phyloP scores from a whole-genome alignment of 2,329 filamentous ascomycete species.

The Fusarium sp. region DNA sequence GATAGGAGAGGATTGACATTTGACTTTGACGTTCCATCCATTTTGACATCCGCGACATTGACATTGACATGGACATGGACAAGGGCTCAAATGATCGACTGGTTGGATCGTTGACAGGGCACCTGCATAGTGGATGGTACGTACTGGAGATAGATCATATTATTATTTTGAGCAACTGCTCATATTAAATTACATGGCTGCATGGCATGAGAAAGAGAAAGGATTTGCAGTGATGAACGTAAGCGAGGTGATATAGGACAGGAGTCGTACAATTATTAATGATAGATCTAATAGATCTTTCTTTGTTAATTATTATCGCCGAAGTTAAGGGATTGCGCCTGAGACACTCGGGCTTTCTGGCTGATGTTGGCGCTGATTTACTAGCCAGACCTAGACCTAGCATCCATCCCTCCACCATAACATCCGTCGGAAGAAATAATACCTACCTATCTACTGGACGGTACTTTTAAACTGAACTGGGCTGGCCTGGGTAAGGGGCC shows the following conservation, averaged over 20 bases:
- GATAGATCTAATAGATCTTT: background rate
- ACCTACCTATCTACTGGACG: too few species aligned
- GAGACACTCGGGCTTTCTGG: slow-evolving; percentile 20
- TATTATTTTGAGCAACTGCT: background rate
- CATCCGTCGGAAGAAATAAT: background rate
- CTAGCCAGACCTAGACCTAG: slow-evolving; percentile 14
- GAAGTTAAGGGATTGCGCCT: slow-evolving; percentile 9
- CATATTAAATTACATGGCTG: slow-evolving; percentile 4
- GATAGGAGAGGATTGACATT: background rate
- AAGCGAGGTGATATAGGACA: slow-evolving; percentile 2
- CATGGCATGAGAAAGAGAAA: slow-evolving; percentile 3
- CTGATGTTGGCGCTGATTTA: slow-evolving; percentile 3
- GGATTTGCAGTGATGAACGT: background rate
- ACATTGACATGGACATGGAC: slow-evolving; percentile 23
- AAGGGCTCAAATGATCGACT: slow-evolving; percentile 32
- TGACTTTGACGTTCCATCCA: background rate
- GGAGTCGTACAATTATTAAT: background rate
- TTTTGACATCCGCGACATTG: background rate
- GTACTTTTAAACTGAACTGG: background rate
- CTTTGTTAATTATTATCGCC: background rate
- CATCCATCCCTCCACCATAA: background rate
- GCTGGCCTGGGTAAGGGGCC: slow-evolving; percentile 8
- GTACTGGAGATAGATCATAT: slow-evolving; percentile 6
- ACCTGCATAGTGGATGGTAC: background rate
- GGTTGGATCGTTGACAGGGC: slow-evolving; percentile 22